Evolutionary conservation across 441 rosid species (phyloP).

Genomic region (Euphorbia corollata): DNA sequence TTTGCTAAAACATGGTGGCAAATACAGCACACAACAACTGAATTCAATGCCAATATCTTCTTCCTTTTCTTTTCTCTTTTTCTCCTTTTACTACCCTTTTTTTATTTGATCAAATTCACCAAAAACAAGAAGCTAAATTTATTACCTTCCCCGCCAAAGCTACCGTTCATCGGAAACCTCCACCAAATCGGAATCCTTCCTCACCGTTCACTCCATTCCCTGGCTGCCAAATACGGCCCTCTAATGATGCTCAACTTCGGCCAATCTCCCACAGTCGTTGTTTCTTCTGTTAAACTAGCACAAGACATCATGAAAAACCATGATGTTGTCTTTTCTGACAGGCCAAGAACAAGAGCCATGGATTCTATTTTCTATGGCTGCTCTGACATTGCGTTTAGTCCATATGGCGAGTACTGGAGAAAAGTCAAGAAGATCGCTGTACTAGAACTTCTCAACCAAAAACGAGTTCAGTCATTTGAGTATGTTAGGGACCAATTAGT

Average conservation of each 20-base stretch:
- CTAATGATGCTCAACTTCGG: conserved; percentile 36
- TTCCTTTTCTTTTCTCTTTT: neutral
- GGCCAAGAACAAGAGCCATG: conserved; percentile 26
- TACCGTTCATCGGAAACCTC: conserved; percentile 40
- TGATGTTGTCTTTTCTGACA: conserved; percentile 27
- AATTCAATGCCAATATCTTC: neutral
- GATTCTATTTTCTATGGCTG: conserved; percentile 26
- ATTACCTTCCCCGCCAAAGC: conserved; percentile 33
- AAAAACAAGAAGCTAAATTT: conserved; percentile 10
- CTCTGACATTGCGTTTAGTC: conserved; percentile 29
- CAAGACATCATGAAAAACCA: conserved; percentile 32
- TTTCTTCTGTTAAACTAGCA: conserved; percentile 31
- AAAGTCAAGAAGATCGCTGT: conserved; percentile 27
- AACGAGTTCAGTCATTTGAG: conserved; percentile 29
- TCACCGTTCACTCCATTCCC: conserved; percentile 30
- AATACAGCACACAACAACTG: neutral
- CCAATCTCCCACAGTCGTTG: conserved; percentile 29
- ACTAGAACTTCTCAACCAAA: conserved; percentile 30
- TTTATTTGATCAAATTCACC: conserved; percentile 8
- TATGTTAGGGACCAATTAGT: conserved; percentile 29
- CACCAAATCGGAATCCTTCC: conserved; percentile 36
- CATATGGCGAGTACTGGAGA: conserved; percentile 43
- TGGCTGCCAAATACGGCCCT: conserved; percentile 34
- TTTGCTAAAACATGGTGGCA: neutral
- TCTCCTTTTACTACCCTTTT: neutral